Evolutionary conservation across 108 stramenopile genomes (phyloP).

Genomic region (Nitzschia sp.): DNA sequence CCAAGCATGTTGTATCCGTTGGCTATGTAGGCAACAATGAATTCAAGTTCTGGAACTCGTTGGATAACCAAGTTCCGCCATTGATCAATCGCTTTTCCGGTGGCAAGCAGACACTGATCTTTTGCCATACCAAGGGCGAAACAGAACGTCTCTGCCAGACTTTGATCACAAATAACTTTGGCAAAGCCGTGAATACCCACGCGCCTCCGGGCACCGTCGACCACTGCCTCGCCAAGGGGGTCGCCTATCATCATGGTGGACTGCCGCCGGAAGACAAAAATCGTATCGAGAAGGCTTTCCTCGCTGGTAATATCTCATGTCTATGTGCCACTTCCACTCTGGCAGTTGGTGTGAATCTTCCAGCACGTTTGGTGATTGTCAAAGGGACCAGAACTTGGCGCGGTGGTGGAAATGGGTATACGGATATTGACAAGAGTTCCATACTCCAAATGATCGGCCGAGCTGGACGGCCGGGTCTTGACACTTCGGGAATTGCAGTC

Average conservation of each 20-base stretch:
- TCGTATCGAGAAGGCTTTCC: conserved; percentile 82
- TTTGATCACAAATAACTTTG: conserved; percentile 34
- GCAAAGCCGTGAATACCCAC: neutral
- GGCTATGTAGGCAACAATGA: conserved; percentile 75
- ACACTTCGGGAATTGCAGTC: conserved; percentile 90
- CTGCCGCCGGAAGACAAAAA: conserved; percentile 66
- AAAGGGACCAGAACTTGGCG: conserved; percentile 93
- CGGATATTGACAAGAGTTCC: conserved; percentile 81
- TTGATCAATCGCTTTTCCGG: conserved; percentile 75
- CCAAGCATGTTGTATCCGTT: conserved; percentile 66
- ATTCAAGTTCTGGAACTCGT: conserved; percentile 82
- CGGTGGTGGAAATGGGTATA: conserved; percentile 78
- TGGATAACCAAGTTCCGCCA: conserved; percentile 73
- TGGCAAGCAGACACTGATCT: conserved; percentile 88
- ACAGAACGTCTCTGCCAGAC: conserved; percentile 72
- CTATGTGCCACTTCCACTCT: conserved; percentile 95
- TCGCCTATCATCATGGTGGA: conserved; percentile 93
- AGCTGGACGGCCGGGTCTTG: conserved; percentile 95
- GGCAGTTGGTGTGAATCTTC: conserved; percentile 96
- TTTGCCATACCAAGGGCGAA: conserved; percentile 95
- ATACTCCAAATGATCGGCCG: conserved; percentile 97
- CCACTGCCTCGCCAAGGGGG: conserved; percentile 63
- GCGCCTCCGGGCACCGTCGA: conserved; percentile 50
- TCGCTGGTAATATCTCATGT: conserved; percentile 61
- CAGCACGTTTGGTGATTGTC: conserved; percentile 93